Evolutionary conservation across 208 protist genomes (phyloP), one percentile per base, ranked within the genome.

Genomic region (Trypanosoma cruzi): DNA sequence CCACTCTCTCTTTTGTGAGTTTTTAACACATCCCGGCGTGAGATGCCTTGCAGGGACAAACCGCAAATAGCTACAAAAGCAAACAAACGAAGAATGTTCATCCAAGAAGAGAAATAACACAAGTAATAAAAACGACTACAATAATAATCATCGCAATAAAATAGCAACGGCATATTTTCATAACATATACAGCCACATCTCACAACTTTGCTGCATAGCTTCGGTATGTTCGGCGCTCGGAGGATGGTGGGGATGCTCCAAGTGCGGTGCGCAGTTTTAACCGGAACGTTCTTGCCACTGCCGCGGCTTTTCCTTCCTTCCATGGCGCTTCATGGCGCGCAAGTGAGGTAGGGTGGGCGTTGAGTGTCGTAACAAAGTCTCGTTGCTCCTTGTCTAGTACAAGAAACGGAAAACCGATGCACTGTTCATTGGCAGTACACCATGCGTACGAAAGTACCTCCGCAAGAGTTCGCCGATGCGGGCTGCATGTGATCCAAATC

Each of bases 321-420:
- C 46, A 50, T 18, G 64, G 36, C 1, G 18, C 36, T 14, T 31
- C 28, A 57, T 59, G 4, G 1, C 11, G 44, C 29, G 61, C 1
- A n/a, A 60, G 1, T 40, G 26, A 59, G 32, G 24, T 31, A 37
- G 16, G 20, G 5, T 55, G 29, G 22, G 6, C 42, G 36, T 20
- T 67, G 11, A 44, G 59, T 11, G 60, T 22, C 4, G 78, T 63
- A 16, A 89, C 68, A 50, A 82, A 83, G 32, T 69, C 68, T 20
- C 66, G 42, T 37, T 72, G 71, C 24, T 84, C 72, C 56, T 75
- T 74, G 48, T 92, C 80, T 11, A 92, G 58, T 77, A 88, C 77
- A 54, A 92, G 81, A 71, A 82, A 92, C 11, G 86, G 86, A 64
- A 92, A 92, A 18, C 75, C 86, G 13, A 77, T 64, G 46, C 80